Percentiles rank a stretch among this genome's conserved stretches.
phyloP scores from a whole-genome alignment of 78 protist species.

The Creolimax fragrantissima region DNA sequence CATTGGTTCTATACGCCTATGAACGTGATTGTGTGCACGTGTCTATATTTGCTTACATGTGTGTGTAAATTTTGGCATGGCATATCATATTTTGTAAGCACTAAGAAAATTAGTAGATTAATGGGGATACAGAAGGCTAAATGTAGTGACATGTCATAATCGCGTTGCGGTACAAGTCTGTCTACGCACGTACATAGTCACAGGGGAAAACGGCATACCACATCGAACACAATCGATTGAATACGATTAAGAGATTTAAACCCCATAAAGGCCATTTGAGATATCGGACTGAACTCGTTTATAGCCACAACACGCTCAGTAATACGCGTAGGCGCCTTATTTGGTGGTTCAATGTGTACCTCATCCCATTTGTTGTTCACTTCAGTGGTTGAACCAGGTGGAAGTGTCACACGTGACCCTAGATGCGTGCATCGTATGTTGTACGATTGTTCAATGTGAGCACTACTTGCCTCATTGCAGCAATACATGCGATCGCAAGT shows the following conservation, averaged over 20 bases:
- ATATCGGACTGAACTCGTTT: not conserved
- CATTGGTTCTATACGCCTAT: constrained; percentile 69
- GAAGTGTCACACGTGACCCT: not conserved
- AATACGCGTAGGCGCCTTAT: not conserved
- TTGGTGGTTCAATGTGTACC: not conserved
- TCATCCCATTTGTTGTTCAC: not conserved
- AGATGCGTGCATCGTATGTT: not conserved
- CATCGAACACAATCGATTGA: not conserved
- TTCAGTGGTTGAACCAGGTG: not conserved
- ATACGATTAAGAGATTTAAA: not conserved
- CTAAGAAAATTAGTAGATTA: not conserved
- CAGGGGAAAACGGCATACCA: not conserved
- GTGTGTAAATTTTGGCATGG: not conserved
- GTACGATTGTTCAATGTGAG: not conserved
- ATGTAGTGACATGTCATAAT: not conserved
- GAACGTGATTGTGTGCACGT: not conserved
- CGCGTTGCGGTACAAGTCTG: not conserved
- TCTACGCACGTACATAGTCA: too few relatives aligned
- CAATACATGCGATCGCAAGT: not conserved
- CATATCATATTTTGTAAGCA: not conserved
- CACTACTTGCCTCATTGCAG: not conserved
- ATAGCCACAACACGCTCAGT: not conserved
- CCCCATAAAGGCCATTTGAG: constrained; percentile 3
- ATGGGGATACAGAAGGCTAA: not conserved
- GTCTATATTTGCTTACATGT: not conserved